Conservation (phyloP, 192 early-diverging fungal species). For the Gamsiella multidivaricata region DNA sequence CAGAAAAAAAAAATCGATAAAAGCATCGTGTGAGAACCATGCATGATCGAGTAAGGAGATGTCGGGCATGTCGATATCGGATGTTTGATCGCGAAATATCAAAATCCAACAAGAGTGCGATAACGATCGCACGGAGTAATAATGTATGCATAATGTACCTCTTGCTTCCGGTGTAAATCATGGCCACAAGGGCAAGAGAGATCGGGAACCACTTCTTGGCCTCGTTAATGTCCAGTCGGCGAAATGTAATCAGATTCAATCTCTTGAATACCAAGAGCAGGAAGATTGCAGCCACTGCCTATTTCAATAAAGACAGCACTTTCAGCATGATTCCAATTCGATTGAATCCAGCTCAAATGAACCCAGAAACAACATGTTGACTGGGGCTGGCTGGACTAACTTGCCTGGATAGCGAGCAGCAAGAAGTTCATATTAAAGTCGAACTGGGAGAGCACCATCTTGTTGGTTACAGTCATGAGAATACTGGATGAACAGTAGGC, state of each 20-base stretch:
- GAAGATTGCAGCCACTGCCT: conserved; percentile 61
- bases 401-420: conserved; percentile 77
- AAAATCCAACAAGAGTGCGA: background rate
- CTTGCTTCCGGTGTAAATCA: conserved; percentile 98
- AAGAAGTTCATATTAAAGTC: conserved; percentile 90
- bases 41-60: background rate
- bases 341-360: no score
- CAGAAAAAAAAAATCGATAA: background rate
- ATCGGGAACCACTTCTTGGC: conserved; percentile 87
- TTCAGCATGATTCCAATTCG: background rate
- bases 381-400: background rate
- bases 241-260: conserved; percentile 71
- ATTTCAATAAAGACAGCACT: background rate
- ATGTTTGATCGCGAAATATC: background rate
- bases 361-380: no score
- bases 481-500: conserved; percentile 92
- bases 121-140: conserved; percentile 1
- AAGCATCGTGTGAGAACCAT: background rate
- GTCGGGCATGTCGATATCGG: background rate
- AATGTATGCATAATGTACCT: conserved; percentile 51
- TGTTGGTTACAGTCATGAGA: conserved; percentile 91
- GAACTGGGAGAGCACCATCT: conserved; percentile 85
- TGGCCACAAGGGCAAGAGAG: conserved; percentile 83
- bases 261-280: conserved; percentile 66
- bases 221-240: conserved; percentile 70